These are phyloP conservation scores for Neurospora sp. DNA, from an alignment of 495 filamentous ascomycete genomes.

Conservation along the genomic window DNA sequence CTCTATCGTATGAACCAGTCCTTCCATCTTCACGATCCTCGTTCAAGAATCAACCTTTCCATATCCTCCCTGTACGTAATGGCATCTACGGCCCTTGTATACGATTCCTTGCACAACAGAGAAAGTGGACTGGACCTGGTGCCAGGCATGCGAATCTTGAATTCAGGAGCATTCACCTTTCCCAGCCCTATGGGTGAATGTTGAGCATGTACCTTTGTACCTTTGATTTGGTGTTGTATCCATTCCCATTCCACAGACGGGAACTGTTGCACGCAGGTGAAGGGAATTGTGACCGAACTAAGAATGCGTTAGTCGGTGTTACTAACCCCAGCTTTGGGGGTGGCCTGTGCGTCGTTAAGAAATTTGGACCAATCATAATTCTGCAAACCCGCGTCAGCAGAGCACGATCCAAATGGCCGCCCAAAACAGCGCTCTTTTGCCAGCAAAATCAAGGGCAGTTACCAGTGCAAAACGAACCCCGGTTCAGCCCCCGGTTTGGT, in stretches of 20 bases:
- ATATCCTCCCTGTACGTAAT: neutral
- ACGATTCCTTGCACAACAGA: neutral
- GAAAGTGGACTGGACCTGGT: neutral
- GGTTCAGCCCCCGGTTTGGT: conserved; percentile 12
- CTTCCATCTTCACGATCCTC: neutral
- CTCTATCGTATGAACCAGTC: neutral
- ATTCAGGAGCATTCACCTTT: neutral
- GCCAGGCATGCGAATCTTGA: neutral
- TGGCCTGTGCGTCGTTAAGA: conserved; percentile 14
- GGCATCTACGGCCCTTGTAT: neutral
- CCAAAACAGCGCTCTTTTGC: conserved; percentile 18
- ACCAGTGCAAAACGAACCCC: conserved; percentile 24
- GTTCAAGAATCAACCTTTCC: neutral
- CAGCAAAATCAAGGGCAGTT: conserved; percentile 18
- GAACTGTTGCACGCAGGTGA: neutral
- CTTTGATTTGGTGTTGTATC: neutral
- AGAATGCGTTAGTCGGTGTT: neutral
- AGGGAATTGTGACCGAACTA: neutral
- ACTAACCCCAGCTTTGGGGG: neutral
- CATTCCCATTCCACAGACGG: neutral
- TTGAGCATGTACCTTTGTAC: neutral
- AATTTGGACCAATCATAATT: conserved; percentile 27
- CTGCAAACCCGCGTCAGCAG: conserved; percentile 1
- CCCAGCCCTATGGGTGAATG: neutral
- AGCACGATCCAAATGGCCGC: conserved; percentile 19